phyloP scores from a whole-genome alignment of 257 asterid genomes.

The Euphrasia confusa region DNA sequence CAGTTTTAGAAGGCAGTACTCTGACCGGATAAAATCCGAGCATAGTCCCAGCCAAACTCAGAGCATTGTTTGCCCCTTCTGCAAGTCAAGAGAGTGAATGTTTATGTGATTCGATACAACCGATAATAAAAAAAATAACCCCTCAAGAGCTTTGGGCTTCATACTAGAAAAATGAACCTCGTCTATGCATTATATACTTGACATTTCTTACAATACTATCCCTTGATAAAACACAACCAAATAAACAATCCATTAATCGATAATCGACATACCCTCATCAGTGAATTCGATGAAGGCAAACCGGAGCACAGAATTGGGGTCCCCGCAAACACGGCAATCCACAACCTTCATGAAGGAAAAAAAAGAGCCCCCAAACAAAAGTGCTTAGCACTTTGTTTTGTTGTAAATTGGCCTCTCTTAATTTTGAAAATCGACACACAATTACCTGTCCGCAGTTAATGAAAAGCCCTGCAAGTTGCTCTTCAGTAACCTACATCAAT shows the following conservation, averaged over 20 bases:
- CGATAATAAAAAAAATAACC: too few relatives aligned
- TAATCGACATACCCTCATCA: conserved; percentile 70
- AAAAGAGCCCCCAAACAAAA: too few relatives aligned
- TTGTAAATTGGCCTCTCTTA: too few relatives aligned
- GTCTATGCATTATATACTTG: too few relatives aligned
- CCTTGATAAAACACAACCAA: background rate
- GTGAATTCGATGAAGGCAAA: conserved; percentile 70
- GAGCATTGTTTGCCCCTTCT: conserved; percentile 71
- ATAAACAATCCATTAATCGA: conserved; percentile 8
- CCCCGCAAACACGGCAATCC: conserved; percentile 80
- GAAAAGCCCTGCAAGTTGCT: conserved; percentile 69
- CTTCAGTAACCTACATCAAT: conserved; percentile 53
- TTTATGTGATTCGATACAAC: conserved; percentile 13
- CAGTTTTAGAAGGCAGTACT: conserved; percentile 78
- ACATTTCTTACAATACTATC: too few relatives aligned
- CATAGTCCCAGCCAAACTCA: conserved; percentile 68
- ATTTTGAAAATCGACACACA: too few relatives aligned
- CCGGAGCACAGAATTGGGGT: conserved; percentile 72
- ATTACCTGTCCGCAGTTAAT: conserved; percentile 50
- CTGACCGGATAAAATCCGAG: conserved; percentile 75
- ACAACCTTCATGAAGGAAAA: conserved; percentile 32
- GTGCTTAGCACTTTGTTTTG: too few relatives aligned
- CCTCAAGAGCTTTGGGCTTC: too few relatives aligned
- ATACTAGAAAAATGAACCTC: too few relatives aligned
- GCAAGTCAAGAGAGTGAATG: conserved; percentile 26